Conservation (phyloP, 257 asterid genomes). For the Asclepias syriaca region DNA sequence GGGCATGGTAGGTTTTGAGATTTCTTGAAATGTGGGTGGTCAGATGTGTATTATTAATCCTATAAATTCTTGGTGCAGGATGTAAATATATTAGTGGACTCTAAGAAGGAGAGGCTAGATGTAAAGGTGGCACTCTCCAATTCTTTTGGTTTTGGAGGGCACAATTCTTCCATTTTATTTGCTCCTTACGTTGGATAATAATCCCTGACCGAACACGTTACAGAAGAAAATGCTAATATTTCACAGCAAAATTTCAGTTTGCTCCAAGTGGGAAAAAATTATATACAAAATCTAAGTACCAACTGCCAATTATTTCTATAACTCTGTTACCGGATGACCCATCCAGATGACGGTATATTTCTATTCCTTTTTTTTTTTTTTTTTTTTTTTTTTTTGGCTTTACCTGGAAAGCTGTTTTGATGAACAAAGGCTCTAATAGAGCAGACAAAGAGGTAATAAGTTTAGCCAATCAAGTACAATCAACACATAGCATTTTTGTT, state of each 20-base stretch:
- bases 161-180: slow-evolving; percentile 36
- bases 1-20: slow-evolving; percentile 26
- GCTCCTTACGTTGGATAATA: slow-evolving; percentile 23
- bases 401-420: neutral
- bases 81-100: slow-evolving; percentile 27
- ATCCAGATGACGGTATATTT: neutral
- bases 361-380: neutral
- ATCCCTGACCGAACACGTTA: too few species aligned
- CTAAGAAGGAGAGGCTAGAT: slow-evolving; percentile 27
- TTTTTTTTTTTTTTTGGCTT: too few species aligned
- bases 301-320: neutral
- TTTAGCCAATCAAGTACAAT: slow-evolving; percentile 5
- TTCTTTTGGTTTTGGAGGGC: slow-evolving; percentile 45
- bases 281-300: neutral
- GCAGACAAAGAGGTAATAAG: neutral
- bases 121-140: slow-evolving; percentile 43
- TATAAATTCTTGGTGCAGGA: slow-evolving; percentile 21
- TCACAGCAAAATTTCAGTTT: neutral
- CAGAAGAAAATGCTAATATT: too few species aligned
- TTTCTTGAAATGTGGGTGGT: neutral
- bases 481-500: neutral
- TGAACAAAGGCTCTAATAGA: neutral
- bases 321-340: neutral
- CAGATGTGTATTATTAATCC: neutral
- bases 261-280: neutral